Evolutionary conservation across 2,329 filamentous ascomycete genomes (phyloP), one percentile per base, ranked within the genome.

Genomic region (Fusarium ramigenum): DNA sequence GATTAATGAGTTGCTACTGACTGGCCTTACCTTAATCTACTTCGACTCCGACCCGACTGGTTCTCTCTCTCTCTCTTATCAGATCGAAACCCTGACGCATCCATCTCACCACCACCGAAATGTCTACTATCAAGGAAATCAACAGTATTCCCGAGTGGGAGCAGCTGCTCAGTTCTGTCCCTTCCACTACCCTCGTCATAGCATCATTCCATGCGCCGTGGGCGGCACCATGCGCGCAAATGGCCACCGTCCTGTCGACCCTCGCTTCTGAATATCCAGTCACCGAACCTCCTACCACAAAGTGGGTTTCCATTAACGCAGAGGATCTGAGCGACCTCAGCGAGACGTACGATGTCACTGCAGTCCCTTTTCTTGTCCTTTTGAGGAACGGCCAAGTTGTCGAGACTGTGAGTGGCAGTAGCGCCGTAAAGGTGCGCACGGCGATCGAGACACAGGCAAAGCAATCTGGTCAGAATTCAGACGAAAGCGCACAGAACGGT

Each of bases 131-230:
- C 79, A 89, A 88, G 74, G 93, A 97, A 79, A 92, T 98, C 83
- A 88, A 90, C 77, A 91, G 89, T 77, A 90, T 94, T 78, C 85
- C 88, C 75, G 90, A 91, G 77, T 98, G 96, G 91, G 86, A 91
- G 75, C 84, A 89, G 74, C 88, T 93, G 79, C 85, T 93, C 71
- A 86, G 87, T 71, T 87, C 90, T 46, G 87, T 95, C 19, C 89
- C 93, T 16, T 80, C 92, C 4, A 88, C 91, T 21, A 90, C 93
- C 21, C 90, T 98, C 68, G 87, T 96, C 72, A 88, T 98, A 79
- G 90, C 97, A 80, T 98, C 95, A 82, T 99, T 99, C 87, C 93
- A 98, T 82, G 95, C 96, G 25, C 93, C 95, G 75, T 99, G 96
- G 96, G 96, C 96, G 36, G 95, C 95, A 67, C 96, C 96, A 50